Evolutionary conservation across 495 filamentous ascomycete genomes (phyloP).

Genomic region (Clohesyomyces aquaticus): DNA sequence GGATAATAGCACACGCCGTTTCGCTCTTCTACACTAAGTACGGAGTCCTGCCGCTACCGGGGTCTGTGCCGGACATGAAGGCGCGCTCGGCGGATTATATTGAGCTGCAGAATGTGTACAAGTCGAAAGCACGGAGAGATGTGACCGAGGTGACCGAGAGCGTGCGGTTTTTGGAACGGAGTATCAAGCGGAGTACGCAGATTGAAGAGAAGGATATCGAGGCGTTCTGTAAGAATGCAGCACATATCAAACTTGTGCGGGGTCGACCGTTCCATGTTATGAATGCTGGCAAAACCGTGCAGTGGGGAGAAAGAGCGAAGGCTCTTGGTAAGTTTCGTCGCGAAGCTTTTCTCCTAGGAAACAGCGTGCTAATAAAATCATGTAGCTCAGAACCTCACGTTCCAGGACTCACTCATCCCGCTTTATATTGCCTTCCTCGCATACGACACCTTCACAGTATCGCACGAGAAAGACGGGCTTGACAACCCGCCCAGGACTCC

Average conservation of each 20-base stretch:
- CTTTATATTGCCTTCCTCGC: conserved; percentile 77
- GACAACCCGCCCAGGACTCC: conserved; percentile 32
- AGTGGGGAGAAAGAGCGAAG: conserved; percentile 47
- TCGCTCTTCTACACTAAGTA: conserved; percentile 72
- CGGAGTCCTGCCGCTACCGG: conserved; percentile 76
- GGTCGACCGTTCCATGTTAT: conserved; percentile 59
- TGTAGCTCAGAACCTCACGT: conserved; percentile 44
- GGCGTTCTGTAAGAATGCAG: conserved; percentile 92
- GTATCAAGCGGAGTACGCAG: conserved; percentile 51
- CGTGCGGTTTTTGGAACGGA: conserved; percentile 65
- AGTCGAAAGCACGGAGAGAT: conserved; percentile 81
- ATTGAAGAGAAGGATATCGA: conserved; percentile 81
- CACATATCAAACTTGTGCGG: conserved; percentile 85
- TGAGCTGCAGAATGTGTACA: conserved; percentile 91
- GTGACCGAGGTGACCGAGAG: conserved; percentile 71
- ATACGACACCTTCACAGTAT: conserved; percentile 57
- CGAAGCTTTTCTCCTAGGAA: background rate
- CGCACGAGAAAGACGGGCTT: conserved; percentile 40
- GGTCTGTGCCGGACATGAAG: conserved; percentile 96
- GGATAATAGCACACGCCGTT: conserved; percentile 86
- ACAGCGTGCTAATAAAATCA: no score
- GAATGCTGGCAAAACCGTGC: conserved; percentile 43
- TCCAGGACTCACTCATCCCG: conserved; percentile 67
- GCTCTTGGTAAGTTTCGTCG: conserved; percentile 33
- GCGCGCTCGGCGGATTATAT: conserved; percentile 91